Conservation (phyloP, 768 basidiomycete genomes). For the Glaciozyma antarctica region DNA sequence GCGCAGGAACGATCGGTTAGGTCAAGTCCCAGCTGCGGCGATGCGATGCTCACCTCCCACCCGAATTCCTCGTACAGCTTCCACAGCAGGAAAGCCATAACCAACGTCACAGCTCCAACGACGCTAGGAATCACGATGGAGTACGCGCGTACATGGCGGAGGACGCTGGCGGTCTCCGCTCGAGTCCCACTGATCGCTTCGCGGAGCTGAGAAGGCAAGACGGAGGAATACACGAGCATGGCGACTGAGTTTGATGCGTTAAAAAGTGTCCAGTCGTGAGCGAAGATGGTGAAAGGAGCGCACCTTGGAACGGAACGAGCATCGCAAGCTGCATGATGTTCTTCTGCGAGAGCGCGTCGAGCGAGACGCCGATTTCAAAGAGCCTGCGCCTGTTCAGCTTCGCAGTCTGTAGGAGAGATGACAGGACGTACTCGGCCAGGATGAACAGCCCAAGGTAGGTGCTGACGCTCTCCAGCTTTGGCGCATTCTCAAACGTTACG, state of each 20-base stretch:
- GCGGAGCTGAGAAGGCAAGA: conserved; percentile 19
- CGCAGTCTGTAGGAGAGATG: background rate
- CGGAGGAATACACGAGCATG: conserved; percentile 22
- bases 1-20: too few relatives aligned
- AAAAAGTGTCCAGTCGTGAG: too few relatives aligned
- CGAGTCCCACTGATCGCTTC: conserved; percentile 12
- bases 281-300: too few relatives aligned
- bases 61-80: conserved; percentile 23
- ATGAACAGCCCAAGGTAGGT: conserved; percentile 31
- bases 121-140: conserved; percentile 22
- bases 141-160: conserved; percentile 10
- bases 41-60: conserved; percentile 2
- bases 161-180: conserved; percentile 18
- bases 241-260: background rate
- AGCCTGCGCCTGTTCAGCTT: background rate
- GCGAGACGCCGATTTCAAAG: conserved; percentile 22
- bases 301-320: conserved; percentile 9
- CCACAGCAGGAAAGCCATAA: conserved; percentile 9
- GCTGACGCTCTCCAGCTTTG: conserved; percentile 20
- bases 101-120: conserved; percentile 4
- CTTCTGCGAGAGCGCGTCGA: conserved; percentile 14
- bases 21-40: too few relatives aligned
- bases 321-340: conserved; percentile 1
- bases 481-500: conserved; percentile 9
- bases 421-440: conserved; percentile 20